Conservation (phyloP, 345 rosid genomes). For the Populus ilicifolia region DNA sequence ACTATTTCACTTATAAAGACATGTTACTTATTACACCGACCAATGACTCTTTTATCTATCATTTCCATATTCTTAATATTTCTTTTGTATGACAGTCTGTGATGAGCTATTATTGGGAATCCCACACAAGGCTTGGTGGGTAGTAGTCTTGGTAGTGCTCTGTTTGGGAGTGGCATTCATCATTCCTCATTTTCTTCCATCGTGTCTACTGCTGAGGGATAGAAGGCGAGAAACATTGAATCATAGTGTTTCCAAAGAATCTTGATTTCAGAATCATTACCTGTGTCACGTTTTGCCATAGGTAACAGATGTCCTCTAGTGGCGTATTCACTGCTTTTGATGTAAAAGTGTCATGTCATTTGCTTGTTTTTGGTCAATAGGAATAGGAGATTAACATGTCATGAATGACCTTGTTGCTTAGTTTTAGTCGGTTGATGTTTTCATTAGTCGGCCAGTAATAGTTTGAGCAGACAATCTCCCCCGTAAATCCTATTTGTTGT, state of each 20-base stretch:
- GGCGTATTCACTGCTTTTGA: no score
- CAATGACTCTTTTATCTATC: not conserved
- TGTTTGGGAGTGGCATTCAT: constrained; percentile 55
- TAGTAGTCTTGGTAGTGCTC: constrained; percentile 44
- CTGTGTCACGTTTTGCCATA: not conserved
- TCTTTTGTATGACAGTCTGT: constrained; percentile 49
- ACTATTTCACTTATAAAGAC: not conserved
- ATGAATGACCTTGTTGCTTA: no score
- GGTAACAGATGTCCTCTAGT: not conserved
- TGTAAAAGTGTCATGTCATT: no score
- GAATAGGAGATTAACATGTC: no score
- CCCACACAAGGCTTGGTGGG: constrained; percentile 69
- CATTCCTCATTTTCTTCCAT: constrained; percentile 55
- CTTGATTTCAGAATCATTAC: constrained; percentile 22
- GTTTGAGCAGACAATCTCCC: not conserved
- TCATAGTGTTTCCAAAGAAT: constrained; percentile 33
- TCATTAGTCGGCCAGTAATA: not conserved
- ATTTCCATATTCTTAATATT: not conserved
- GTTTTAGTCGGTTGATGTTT: not conserved
- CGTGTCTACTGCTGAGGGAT: constrained; percentile 36
- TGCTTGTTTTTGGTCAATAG: no score
- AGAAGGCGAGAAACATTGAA: not conserved
- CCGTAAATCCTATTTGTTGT: not conserved
- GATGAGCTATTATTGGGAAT: constrained; percentile 74
- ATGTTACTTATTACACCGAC: not conserved